Evolutionary conservation across 495 filamentous ascomycete genomes (phyloP).

Genomic region (Aspergillus leporis): DNA sequence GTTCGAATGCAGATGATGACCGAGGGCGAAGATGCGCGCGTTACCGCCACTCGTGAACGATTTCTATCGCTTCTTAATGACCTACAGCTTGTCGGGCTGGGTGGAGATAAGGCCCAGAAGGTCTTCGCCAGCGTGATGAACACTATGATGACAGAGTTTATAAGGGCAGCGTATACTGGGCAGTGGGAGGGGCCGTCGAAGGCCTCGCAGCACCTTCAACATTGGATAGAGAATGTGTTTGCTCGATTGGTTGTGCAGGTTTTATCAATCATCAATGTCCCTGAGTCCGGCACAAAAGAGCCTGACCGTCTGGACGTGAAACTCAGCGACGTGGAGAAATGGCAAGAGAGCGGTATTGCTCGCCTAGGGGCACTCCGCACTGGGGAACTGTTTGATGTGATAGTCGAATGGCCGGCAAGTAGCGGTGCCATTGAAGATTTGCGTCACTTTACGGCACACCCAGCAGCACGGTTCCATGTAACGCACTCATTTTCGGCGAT

Average conservation of each 20-base stretch:
- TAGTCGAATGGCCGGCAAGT: conserved; percentile 79
- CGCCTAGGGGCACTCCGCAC: conserved; percentile 79
- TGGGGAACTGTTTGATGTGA: conserved; percentile 82
- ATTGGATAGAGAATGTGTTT: conserved; percentile 75
- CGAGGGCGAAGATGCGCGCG: conserved; percentile 34
- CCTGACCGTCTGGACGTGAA: conserved; percentile 42
- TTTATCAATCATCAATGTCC: conserved; percentile 45
- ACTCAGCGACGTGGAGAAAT: conserved; percentile 67
- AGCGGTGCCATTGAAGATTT: conserved; percentile 82
- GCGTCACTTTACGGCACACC: conserved; percentile 58
- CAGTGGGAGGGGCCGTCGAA: conserved; percentile 59
- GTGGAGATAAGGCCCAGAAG: conserved; percentile 70
- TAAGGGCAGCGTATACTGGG: conserved; percentile 58
- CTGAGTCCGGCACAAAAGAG: conserved; percentile 22
- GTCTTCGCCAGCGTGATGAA: conserved; percentile 77
- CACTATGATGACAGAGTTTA: conserved; percentile 63
- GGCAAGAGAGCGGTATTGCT: conserved; percentile 77
- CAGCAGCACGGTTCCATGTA: conserved; percentile 59
- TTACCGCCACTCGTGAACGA: conserved; percentile 49
- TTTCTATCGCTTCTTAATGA: conserved; percentile 59
- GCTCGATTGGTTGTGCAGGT: conserved; percentile 66
- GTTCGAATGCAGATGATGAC: conserved; percentile 36
- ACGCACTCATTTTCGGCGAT: conserved; percentile 69
- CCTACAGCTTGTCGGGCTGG: conserved; percentile 71
- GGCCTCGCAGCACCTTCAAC: conserved; percentile 56